Evolutionary conservation across 768 basidiomycete species (phyloP).

Genomic region (Boletus vinaceobasis): DNA sequence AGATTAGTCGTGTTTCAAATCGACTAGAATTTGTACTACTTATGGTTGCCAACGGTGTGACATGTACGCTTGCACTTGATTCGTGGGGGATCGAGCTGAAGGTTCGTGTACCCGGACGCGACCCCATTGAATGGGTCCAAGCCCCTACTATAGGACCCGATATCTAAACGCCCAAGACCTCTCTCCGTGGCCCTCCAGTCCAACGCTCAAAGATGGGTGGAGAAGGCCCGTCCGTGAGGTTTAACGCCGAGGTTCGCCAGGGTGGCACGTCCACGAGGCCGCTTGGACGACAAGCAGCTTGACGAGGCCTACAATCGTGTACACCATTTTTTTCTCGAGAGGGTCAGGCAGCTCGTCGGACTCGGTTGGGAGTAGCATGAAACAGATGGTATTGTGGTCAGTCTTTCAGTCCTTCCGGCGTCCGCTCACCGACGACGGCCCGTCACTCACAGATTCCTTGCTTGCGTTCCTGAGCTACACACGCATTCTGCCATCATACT

Average conservation of each 20-base stretch:
- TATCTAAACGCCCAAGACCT: not conserved
- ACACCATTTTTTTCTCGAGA: not conserved
- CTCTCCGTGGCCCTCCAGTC: not conserved
- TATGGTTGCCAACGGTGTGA: no score
- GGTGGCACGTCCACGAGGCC: not conserved
- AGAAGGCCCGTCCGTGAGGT: conserved; percentile 7
- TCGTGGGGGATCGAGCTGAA: no score
- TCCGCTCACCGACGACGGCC: not conserved
- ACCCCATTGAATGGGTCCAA: no score
- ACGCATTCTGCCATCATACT: not conserved
- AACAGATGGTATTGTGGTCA: not conserved
- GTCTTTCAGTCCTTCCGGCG: not conserved
- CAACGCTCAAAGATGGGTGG: conserved; percentile 3
- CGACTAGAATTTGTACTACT: no score
- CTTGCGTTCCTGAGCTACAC: not conserved
- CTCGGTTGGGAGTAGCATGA: not conserved
- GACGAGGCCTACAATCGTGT: not conserved
- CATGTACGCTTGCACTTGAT: no score
- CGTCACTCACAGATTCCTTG: not conserved
- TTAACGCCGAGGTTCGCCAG: not conserved
- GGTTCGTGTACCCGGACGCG: no score
- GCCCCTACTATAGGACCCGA: no score
- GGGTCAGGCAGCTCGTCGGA: not conserved
- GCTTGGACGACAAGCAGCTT: not conserved
- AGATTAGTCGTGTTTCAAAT: no score